Evolutionary conservation across 2,329 filamentous ascomycete species (phyloP), one percentile per base, ranked within the genome.

Genomic region (Pyrenophora tritici-repentis): DNA sequence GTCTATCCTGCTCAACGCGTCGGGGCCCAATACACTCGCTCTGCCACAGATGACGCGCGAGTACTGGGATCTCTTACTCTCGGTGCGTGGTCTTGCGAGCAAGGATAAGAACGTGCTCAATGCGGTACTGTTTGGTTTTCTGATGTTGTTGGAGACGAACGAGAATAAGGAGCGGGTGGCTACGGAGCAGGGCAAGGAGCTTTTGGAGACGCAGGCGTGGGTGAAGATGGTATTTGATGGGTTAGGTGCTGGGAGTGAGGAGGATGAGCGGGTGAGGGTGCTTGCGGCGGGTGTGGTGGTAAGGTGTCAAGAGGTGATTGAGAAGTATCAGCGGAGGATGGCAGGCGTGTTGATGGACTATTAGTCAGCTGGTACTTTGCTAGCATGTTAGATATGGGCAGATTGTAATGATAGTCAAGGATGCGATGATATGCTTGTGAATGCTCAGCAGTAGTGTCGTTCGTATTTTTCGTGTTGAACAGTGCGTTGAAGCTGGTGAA

Each of bases 131-230:
- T 89, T 96, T 50, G 85, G 87, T 1, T 83, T 96, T 52, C 79
- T 96, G 42, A 88, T 90, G 6, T 71, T 96, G 44, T 74, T 99
- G 12, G 91, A 97, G 65, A 81, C 96, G 32, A 96, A 96, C 53
- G 82, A 85, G 41, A 85, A 91, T 53, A 84, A 88, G 75, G 79
- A 86, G 61, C 79, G 85, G 1, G 72, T 99, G 2, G 93, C 90
- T 41, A 84, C 86, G 52, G 84, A 87, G 50, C 84, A 91, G 62
- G 86, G 89, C 0, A 84, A 85, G 48, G 86, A 93, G 71, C 77
- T 97, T 17, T 81, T 96, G 43, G 93, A 97, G 79, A 89, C 90
- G 53, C 84, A 90, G 63, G 89, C 91, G 66, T 99, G 94, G 94
- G 88, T 90, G 1, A 82, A 85, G 36, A 79, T 80, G 47, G 82